Conservation (phyloP, 129 eudicot species). For the Dittrichia graveolens region DNA sequence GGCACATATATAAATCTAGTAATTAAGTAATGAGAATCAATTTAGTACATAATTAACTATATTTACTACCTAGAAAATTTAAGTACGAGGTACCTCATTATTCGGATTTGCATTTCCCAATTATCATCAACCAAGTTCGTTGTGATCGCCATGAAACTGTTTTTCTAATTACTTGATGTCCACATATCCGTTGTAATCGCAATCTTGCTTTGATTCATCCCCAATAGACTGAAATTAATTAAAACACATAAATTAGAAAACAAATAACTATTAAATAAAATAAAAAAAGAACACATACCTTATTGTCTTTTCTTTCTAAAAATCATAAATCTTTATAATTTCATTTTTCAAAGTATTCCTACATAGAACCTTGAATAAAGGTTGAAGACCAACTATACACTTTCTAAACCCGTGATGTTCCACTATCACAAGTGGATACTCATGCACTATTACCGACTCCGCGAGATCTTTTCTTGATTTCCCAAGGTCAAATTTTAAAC, state of each 20-base stretch:
- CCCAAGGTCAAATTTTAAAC: background rate
- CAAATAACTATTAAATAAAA: background rate
- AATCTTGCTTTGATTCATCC: background rate
- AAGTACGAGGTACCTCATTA: background rate
- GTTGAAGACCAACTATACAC: background rate
- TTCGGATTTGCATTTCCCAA: constrained; percentile 7
- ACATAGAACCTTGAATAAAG: constrained; percentile 4
- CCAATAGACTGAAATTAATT: background rate
- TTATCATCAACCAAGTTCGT: constrained; percentile 8
- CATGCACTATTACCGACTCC: constrained; percentile 23
- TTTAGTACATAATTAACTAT: no score
- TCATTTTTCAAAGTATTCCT: background rate
- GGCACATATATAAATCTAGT: no score
- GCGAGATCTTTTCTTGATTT: background rate
- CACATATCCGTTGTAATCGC: constrained; percentile 2
- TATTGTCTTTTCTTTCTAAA: background rate
- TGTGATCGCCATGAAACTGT: constrained; percentile 7
- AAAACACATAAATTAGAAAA: background rate
- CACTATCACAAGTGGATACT: constrained; percentile 24
- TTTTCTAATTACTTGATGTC: constrained; percentile 16
- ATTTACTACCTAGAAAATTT: no score
- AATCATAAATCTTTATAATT: background rate
- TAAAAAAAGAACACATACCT: background rate
- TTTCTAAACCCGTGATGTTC: constrained; percentile 18
- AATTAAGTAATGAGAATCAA: no score